Percentiles rank a stretch among this genome's conserved stretches.
Evolutionary conservation across 164 flowering plant species (phyloP).

Genomic region (Piper longum): DNA sequence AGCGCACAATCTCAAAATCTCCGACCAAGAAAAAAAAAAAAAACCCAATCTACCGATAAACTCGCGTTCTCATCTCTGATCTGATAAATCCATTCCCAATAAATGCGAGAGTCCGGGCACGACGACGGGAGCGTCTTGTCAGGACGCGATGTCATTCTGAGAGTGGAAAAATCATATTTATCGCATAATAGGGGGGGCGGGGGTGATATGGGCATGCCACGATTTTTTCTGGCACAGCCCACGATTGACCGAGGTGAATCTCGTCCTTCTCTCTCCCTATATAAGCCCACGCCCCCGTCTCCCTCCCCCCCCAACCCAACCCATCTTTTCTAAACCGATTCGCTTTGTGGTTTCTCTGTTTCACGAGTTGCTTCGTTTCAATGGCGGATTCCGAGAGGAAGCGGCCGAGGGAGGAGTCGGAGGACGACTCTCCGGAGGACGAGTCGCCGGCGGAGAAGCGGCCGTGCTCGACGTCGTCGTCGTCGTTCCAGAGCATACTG

Average conservation of each 20-base stretch:
- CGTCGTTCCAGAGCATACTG: slow-evolving; percentile 4
- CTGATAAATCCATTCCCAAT: too few relatives aligned
- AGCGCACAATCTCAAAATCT: too few relatives aligned
- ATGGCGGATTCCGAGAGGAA: slow-evolving; percentile 5
- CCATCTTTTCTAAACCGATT: background rate
- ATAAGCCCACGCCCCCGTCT: background rate
- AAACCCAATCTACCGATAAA: too few relatives aligned
- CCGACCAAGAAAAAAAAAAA: too few relatives aligned
- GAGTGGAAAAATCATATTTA: too few relatives aligned
- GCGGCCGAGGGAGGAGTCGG: background rate
- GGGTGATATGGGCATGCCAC: background rate
- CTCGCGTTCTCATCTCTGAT: too few relatives aligned
- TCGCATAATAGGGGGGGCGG: background rate
- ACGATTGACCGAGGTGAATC: background rate
- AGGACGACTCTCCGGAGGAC: background rate
- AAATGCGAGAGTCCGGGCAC: too few relatives aligned
- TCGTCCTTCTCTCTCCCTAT: background rate
- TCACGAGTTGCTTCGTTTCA: background rate
- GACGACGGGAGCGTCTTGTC: too few relatives aligned
- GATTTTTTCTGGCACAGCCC: background rate
- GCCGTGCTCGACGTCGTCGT: background rate
- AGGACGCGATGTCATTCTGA: too few relatives aligned
- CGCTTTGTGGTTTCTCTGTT: background rate
- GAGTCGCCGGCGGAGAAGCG: background rate
- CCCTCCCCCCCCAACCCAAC: background rate